These are phyloP conservation scores for Cyclotella distinguenda DNA, from an alignment of 108 stramenopile species.

Conservation along the genomic window DNA sequence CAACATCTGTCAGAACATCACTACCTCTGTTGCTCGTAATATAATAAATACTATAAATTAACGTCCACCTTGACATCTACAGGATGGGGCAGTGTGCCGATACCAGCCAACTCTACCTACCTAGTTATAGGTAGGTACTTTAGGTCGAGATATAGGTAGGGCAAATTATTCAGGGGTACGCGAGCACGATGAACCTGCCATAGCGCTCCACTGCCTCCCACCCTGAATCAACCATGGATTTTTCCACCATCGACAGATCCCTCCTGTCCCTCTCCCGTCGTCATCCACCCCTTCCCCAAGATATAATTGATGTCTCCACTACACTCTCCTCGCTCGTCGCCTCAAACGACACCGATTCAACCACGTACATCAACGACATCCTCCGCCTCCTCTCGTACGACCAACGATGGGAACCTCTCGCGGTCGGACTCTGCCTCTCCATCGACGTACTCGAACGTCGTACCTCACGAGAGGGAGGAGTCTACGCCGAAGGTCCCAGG, in stretches of 20 bases:
- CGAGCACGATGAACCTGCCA: conserved; percentile 1
- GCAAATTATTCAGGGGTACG: too few species aligned
- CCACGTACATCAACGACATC: conserved; percentile 21
- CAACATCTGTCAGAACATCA: not conserved
- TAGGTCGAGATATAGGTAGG: too few species aligned
- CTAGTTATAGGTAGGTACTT: too few species aligned
- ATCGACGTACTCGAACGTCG: conserved; percentile 52
- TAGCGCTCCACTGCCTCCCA: conserved; percentile 1
- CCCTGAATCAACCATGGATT: conserved; percentile 65
- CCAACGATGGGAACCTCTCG: conserved; percentile 80
- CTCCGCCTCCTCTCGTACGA: conserved; percentile 12
- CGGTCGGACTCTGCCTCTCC: conserved; percentile 72
- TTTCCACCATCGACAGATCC: conserved; percentile 71
- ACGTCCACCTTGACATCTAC: too few species aligned
- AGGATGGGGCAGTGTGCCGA: too few species aligned
- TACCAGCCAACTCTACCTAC: too few species aligned
- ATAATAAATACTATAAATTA: too few species aligned
- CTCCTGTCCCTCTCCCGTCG: conserved; percentile 67
- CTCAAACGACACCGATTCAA: conserved; percentile 3
- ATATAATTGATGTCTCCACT: conserved; percentile 49
- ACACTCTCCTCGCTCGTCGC: conserved; percentile 15
- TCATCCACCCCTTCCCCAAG: conserved; percentile 61
- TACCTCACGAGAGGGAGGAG: conserved; percentile 28
- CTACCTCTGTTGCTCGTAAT: too few species aligned
- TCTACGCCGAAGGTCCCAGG: conserved; percentile 85